Evolutionary conservation across 768 basidiomycete genomes (phyloP).

Genomic region (Clitopilus hobsonii): DNA sequence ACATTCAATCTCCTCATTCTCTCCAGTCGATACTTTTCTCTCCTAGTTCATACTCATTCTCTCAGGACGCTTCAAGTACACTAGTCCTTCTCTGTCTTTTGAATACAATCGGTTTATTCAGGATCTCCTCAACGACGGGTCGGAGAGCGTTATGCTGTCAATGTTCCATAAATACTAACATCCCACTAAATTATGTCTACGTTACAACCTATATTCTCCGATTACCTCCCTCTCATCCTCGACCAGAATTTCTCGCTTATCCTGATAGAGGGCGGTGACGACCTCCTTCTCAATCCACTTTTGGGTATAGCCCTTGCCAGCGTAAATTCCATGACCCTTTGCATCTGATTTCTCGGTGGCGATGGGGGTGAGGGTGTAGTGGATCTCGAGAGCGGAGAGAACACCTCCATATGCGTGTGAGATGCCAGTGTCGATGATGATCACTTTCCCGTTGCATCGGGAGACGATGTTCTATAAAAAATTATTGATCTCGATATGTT

Average conservation of each 20-base stretch:
- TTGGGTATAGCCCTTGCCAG: slow-evolving; percentile 10
- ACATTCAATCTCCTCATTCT: not conserved
- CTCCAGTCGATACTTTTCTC: not conserved
- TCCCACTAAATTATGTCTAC: too few species aligned
- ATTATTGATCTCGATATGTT: not conserved
- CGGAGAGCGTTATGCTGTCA: too few species aligned
- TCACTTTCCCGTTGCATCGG: slow-evolving; percentile 86
- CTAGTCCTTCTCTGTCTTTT: not conserved
- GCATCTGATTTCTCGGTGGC: slow-evolving; percentile 23
- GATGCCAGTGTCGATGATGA: slow-evolving; percentile 97
- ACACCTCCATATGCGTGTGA: slow-evolving; percentile 95
- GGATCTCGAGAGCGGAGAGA: slow-evolving; percentile 82
- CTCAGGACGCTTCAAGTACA: not conserved
- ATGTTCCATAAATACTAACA: too few species aligned
- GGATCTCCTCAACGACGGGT: not conserved
- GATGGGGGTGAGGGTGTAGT: slow-evolving; percentile 75
- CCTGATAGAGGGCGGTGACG: slow-evolving; percentile 60
- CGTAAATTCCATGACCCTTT: not conserved
- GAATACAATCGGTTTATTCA: not conserved
- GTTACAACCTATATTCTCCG: slow-evolving; percentile 24
- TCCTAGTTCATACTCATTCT: not conserved
- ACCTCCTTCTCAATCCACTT: slow-evolving; percentile 61
- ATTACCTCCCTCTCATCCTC: slow-evolving; percentile 41
- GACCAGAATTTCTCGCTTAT: slow-evolving; percentile 46
- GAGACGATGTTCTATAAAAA: slow-evolving; percentile 64